Percentiles rank a stretch among this genome's conserved stretches.
Evolutionary conservation across 345 rosid genomes (phyloP).

Genomic region (Salix brachista): DNA sequence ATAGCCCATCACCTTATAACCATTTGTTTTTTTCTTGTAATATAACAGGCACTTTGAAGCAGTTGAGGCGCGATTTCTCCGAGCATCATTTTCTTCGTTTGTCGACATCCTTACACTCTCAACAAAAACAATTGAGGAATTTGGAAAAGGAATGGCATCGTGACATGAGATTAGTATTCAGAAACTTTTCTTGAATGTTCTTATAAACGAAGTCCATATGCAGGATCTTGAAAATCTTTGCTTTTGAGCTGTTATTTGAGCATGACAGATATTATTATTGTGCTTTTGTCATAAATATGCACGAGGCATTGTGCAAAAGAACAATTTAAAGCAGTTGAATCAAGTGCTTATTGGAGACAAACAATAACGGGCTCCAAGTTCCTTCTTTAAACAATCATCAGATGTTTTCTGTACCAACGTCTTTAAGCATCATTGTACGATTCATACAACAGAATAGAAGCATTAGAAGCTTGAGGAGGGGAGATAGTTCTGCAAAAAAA

Average conservation of each 20-base stretch:
- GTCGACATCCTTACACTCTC: constrained; percentile 72
- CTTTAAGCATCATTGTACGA: not conserved
- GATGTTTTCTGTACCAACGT: not conserved
- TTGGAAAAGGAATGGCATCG: constrained; percentile 40
- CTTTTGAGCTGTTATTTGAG: not conserved
- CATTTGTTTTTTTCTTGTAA: not conserved
- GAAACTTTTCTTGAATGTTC: not conserved
- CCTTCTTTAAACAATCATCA: not conserved
- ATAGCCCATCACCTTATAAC: not conserved
- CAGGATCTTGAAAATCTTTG: not conserved
- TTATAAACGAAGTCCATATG: not conserved
- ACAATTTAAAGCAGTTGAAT: not conserved
- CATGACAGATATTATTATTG: not conserved
- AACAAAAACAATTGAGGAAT: constrained; percentile 73
- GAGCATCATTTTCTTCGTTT: constrained; percentile 88
- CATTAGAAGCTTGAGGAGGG: not conserved
- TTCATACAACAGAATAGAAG: not conserved
- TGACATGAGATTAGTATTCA: constrained; percentile 7
- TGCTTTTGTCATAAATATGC: not conserved
- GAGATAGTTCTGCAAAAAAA: too few species aligned
- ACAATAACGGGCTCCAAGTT: not conserved
- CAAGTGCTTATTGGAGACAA: not conserved
- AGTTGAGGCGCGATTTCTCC: constrained; percentile 83
- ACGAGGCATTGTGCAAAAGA: not conserved
- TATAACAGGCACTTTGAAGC: constrained; percentile 69